Conservation (phyloP, 305 asterid species). For the Solanum hybrid region DNA sequence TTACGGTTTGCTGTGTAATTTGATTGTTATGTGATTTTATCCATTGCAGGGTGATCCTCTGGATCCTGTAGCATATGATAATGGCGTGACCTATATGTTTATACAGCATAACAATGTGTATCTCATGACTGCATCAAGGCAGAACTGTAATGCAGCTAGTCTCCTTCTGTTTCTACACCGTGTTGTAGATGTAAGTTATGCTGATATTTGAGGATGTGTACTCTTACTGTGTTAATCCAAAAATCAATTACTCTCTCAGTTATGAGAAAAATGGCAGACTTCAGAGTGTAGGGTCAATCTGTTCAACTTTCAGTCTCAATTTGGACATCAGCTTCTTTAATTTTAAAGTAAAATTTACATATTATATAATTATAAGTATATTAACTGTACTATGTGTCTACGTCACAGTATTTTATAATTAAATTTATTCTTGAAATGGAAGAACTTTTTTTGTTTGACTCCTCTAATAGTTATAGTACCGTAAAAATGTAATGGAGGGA, state of each 20-base stretch:
- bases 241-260: background rate
- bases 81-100: slow-evolving; percentile 90
- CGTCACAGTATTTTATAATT: background rate
- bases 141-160: slow-evolving; percentile 96
- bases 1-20: background rate
- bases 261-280: background rate
- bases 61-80: slow-evolving; percentile 81
- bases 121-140: slow-evolving; percentile 88
- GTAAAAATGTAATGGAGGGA: background rate
- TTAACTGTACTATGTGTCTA: background rate
- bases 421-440: background rate
- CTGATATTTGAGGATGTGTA: slow-evolving; percentile 12
- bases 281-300: background rate
- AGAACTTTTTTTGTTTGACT: background rate
- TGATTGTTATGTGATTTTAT: slow-evolving; percentile 8
- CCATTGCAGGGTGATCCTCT: slow-evolving; percentile 68
- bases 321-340: background rate
- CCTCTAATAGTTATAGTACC: background rate
- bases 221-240: background rate
- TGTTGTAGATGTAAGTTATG: slow-evolving; percentile 72
- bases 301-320: background rate
- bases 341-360: background rate
- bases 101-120: slow-evolving; percentile 87
- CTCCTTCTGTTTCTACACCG: slow-evolving; percentile 87
- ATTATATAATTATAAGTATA: background rate